phyloP scores from a whole-genome alignment of 1,284 basidiomycete genomes.

The Malassezia slooffiae region DNA sequence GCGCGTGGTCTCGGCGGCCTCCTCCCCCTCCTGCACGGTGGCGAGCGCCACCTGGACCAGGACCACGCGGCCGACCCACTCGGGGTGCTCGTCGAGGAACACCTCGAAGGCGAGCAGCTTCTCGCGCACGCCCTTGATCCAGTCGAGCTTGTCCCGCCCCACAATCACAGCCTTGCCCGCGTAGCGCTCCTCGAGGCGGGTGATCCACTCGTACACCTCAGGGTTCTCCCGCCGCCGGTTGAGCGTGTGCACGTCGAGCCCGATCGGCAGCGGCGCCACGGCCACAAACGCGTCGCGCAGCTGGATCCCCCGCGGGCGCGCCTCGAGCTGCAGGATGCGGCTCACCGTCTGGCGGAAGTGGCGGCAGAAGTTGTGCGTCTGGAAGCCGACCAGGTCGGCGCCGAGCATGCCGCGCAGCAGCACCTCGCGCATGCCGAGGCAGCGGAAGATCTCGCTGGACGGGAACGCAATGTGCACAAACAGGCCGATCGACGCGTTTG shows the following conservation, averaged over 20 bases:
- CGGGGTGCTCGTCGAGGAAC: conserved; percentile 67
- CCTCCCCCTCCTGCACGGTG: conserved; percentile 65
- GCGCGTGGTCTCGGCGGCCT: conserved; percentile 63
- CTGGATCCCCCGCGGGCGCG: conserved; percentile 71
- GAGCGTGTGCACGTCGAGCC: conserved; percentile 66
- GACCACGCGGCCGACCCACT: conserved; percentile 67
- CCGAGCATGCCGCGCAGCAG: conserved; percentile 65
- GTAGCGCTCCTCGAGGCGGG: conserved; percentile 64
- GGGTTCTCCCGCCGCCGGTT: conserved; percentile 62
- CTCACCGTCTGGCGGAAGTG: conserved; percentile 60
- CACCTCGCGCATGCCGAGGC: conserved; percentile 53
- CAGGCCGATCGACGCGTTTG: conserved; percentile 67
- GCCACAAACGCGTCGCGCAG: conserved; percentile 57
- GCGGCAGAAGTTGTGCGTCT: conserved; percentile 58
- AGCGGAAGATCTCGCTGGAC: conserved; percentile 74
- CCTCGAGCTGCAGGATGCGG: conserved; percentile 67
- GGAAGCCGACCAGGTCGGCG: conserved; percentile 65
- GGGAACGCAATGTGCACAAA: conserved; percentile 83
- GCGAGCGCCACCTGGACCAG: conserved; percentile 76
- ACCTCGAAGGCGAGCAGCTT: conserved; percentile 71
- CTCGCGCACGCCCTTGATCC: conserved; percentile 69
- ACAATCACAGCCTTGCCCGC: conserved; percentile 73
- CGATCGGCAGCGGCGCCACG: conserved; percentile 77
- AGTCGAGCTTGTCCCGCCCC: conserved; percentile 75
- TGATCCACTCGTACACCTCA: conserved; percentile 71